phyloP scores from a whole-genome alignment of 2,329 filamentous ascomycete genomes.

The Chaetomiaceae sp. region DNA sequence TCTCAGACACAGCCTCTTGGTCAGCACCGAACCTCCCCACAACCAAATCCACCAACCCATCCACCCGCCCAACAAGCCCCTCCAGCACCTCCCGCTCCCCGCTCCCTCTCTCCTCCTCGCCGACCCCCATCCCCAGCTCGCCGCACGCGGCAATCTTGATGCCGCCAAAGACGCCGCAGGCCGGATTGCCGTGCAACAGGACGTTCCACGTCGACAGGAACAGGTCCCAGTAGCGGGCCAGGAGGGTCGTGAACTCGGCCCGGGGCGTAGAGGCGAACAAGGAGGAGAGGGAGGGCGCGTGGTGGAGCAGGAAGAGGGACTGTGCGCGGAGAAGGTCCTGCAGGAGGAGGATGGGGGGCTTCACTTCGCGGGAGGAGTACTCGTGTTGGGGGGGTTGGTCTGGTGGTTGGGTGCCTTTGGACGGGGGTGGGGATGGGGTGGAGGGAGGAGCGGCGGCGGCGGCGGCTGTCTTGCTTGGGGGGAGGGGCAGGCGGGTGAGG shows the following conservation, averaged over 20 bases:
- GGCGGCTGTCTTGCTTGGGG: conserved; percentile 35
- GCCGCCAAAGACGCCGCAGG: conserved; percentile 71
- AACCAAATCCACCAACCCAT: conserved; percentile 81
- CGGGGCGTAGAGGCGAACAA: conserved; percentile 63
- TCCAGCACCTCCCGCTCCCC: conserved; percentile 91
- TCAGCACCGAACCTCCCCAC: conserved; percentile 76
- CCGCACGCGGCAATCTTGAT: conserved; percentile 87
- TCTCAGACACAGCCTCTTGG: conserved; percentile 8
- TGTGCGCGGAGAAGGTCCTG: conserved; percentile 81
- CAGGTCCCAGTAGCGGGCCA: conserved; percentile 77
- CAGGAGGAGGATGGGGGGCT: conserved; percentile 71
- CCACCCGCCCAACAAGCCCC: conserved; percentile 72
- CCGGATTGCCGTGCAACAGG: conserved; percentile 83
- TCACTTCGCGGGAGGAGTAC: conserved; percentile 87
- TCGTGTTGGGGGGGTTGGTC: conserved; percentile 46
- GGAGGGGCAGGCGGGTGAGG: conserved; percentile 67
- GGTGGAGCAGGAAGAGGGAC: conserved; percentile 79
- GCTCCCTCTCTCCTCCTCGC: conserved; percentile 91
- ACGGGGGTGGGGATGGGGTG: not conserved
- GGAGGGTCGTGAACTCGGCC: conserved; percentile 63
- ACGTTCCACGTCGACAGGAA: conserved; percentile 77
- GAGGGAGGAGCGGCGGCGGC: not conserved
- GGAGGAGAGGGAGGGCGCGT: conserved; percentile 66
- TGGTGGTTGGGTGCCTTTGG: not conserved
- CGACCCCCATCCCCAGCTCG: conserved; percentile 88